A percentile compares a stretch with the other conserved stretches of the same genome.
Evolutionary conservation across 306 rosid species (phyloP).

Genomic region (Gillenia trifoliata): DNA sequence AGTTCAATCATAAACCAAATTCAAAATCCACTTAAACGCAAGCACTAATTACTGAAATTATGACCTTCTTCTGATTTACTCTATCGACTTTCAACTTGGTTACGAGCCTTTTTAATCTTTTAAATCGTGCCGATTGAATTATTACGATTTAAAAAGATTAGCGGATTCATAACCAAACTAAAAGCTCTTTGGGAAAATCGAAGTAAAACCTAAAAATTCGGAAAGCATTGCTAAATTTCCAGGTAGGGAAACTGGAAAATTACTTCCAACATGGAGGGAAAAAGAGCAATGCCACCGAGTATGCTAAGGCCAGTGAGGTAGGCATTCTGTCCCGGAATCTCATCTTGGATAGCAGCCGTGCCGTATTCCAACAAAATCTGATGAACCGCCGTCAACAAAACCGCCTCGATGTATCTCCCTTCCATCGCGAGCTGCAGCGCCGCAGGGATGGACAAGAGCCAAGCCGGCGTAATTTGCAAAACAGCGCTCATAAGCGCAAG

Average conservation of each 20-base stretch:
- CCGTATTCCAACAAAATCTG: constrained; percentile 35
- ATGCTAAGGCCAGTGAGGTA: constrained; percentile 41
- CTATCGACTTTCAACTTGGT: too few relatives aligned
- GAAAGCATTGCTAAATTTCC: too few relatives aligned
- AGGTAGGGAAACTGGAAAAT: background rate
- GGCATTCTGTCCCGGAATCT: constrained; percentile 40
- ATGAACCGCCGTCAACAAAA: constrained; percentile 27
- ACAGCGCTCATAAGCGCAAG: constrained; percentile 33
- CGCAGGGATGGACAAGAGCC: constrained; percentile 29
- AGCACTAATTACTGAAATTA: too few relatives aligned
- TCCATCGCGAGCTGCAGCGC: constrained; percentile 34
- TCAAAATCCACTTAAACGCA: too few relatives aligned
- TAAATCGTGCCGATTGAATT: too few relatives aligned
- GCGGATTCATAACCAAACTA: too few relatives aligned
- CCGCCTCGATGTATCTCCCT: constrained; percentile 27
- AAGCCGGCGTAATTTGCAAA: constrained; percentile 27
- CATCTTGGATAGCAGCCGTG: constrained; percentile 34
- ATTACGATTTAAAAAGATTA: too few relatives aligned
- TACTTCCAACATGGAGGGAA: constrained; percentile 33
- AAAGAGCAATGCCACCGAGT: constrained; percentile 38
- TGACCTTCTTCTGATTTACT: too few relatives aligned
- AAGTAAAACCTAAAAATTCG: too few relatives aligned
- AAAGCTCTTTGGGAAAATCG: too few relatives aligned
- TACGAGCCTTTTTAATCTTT: too few relatives aligned
- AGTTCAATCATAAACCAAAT: too few relatives aligned